Conservation (phyloP, 2,329 filamentous ascomycete genomes). For the Sclerotinia spermophila region DNA sequence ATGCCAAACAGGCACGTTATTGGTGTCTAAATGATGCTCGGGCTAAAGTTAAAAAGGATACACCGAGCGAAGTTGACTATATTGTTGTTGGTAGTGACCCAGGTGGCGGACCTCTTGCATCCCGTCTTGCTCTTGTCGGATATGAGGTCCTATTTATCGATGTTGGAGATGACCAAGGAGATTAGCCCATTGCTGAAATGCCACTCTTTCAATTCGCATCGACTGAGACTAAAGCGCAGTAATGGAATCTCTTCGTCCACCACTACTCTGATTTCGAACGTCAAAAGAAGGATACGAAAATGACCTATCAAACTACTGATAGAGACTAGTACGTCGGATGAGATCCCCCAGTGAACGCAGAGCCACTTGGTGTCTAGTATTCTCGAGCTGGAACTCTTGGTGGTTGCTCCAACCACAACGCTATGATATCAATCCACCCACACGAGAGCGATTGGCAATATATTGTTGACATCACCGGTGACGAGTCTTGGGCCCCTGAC, state of each 20-base stretch:
- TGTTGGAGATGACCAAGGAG: conserved; percentile 50
- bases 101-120: conserved; percentile 50
- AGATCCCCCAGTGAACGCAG: conserved; percentile 28
- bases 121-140: conserved; percentile 49
- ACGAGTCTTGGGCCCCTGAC: conserved; percentile 32
- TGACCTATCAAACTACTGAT: conserved; percentile 39
- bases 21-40: conserved; percentile 12
- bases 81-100: conserved; percentile 51
- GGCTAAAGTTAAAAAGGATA: not conserved
- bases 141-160: conserved; percentile 51
- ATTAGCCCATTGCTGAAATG: conserved; percentile 44
- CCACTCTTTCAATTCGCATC: conserved; percentile 45
- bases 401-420: conserved; percentile 33
- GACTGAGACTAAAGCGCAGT: conserved; percentile 45
- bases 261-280: conserved; percentile 24
- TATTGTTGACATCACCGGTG: conserved; percentile 29
- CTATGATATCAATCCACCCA: conserved; percentile 26
- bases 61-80: conserved; percentile 41
- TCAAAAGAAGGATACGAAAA: conserved; percentile 24
- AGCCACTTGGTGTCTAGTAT: conserved; percentile 33
- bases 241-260: conserved; percentile 47
- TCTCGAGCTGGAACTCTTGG: conserved; percentile 36
- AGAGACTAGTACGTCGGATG: conserved; percentile 32
- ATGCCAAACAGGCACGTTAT: conserved; percentile 9
- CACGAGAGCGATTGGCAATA: conserved; percentile 29